phyloP scores from a whole-genome alignment of 208 protist species.

The Acanthamoeba sp. region DNA sequence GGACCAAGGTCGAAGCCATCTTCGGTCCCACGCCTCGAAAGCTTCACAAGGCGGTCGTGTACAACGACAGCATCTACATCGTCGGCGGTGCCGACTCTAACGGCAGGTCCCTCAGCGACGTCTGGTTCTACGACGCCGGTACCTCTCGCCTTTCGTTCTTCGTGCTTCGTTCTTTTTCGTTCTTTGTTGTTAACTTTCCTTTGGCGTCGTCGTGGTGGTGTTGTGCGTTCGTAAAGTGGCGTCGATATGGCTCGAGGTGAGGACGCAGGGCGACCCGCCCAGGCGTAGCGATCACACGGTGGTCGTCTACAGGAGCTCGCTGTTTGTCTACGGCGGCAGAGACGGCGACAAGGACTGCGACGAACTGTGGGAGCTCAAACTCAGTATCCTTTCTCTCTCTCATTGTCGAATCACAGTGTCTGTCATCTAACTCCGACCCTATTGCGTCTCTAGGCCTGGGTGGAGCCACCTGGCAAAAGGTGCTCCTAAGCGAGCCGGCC shows the following conservation, averaged over 20 bases:
- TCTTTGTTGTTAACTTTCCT: neutral
- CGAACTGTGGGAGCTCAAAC: conserved; percentile 40
- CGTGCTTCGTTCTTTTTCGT: neutral
- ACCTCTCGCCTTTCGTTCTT: neutral
- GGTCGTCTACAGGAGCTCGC: conserved; percentile 26
- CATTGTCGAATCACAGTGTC: neutral
- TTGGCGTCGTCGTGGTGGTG: no score
- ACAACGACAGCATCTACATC: conserved; percentile 30
- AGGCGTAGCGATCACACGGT: neutral
- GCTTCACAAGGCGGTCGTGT: neutral
- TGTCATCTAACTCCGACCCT: neutral
- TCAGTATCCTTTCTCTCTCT: neutral
- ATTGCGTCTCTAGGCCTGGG: neutral
- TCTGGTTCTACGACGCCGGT: neutral
- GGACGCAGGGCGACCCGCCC: neutral
- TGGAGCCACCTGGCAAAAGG: neutral
- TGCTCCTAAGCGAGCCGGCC: neutral
- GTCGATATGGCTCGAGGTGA: conserved; percentile 13
- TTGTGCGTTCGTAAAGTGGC: neutral
- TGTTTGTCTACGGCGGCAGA: conserved; percentile 2
- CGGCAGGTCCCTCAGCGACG: neutral
- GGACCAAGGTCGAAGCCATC: neutral
- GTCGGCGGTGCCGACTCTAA: neutral
- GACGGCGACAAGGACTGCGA: conserved; percentile 8
- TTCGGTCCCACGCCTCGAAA: neutral